phyloP scores from a whole-genome alignment of 208 protist genomes.

The Trichomonas gallinae region DNA sequence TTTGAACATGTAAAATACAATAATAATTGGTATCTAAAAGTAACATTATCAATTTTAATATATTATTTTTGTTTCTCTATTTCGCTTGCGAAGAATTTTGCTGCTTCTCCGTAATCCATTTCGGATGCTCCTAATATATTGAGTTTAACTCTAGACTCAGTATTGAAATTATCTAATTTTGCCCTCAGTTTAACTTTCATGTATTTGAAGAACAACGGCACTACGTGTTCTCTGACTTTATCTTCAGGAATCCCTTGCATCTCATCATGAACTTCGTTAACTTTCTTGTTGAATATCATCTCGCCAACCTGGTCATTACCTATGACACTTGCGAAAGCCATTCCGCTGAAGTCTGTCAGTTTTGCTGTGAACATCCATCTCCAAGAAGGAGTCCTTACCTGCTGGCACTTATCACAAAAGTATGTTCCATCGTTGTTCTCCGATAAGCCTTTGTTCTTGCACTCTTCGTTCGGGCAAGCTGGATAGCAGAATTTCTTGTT shows the following conservation, averaged over 20 bases:
- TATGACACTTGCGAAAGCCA: neutral
- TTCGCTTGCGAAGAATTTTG: neutral
- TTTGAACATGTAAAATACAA: too few species aligned
- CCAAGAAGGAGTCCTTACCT: neutral
- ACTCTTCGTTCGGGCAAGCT: neutral
- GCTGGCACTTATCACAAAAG: neutral
- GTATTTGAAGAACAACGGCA: neutral
- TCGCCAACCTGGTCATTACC: neutral
- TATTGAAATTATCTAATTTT: neutral
- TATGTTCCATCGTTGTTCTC: neutral
- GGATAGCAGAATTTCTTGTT: neutral
- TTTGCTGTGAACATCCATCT: neutral
- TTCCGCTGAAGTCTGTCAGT: neutral
- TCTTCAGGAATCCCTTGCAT: neutral
- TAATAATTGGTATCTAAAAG: too few species aligned
- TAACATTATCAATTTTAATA: too few species aligned
- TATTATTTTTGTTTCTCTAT: neutral
- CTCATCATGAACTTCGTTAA: neutral
- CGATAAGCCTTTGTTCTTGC: neutral
- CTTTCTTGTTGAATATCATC: neutral
- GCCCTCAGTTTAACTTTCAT: neutral
- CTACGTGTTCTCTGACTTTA: neutral
- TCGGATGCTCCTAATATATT: neutral
- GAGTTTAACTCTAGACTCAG: neutral
- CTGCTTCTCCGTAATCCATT: neutral